Evolutionary conservation across 2,329 filamentous ascomycete genomes (phyloP), one percentile per base, ranked within the genome.

Genomic region (Penicillium sp.): DNA sequence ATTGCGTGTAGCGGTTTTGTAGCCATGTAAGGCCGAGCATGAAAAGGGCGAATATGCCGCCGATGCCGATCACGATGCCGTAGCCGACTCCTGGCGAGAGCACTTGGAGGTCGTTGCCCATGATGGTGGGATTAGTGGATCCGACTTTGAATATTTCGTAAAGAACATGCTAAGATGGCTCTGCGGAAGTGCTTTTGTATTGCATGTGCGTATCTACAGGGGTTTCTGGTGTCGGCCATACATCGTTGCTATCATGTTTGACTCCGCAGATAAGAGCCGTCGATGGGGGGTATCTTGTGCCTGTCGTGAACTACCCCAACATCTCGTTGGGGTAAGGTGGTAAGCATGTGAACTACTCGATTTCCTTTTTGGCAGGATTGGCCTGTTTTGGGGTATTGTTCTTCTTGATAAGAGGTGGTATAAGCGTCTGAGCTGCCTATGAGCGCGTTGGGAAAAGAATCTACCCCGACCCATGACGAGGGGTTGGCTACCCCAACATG

Each of bases 21-120:
- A 79, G 65, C 58, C 69, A 74, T 13, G 71, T 73, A 31, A 75
- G 65, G 41, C 61, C 60, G 21, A 74, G 66, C 74, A 78, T 78
- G 42, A 75, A 60, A 6, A 73, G 43, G 1, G 74, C 71, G 52
- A 78, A 77, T 53, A 76, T 65, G 23, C 65, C 74, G 3, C 77
- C 77, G 45, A 80, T 77, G 21, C 78, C 78, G n/a, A 79, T 73
- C 13, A 81, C 74, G 53, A 73, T 75, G 56, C 77, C 78, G 67
- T 80, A 80, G 38, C 78, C 78, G 6, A 74, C 75, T 10, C 75
- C 75, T 1, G 70, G 66, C 38, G 60, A 53, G 3, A 64, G 58
- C 18, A 64, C 56, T 33, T 52, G 60, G 16, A 64, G 52, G 3
- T 54, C 56, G 42, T 52, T 12, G 4, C 38, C 49, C 59, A 57